phyloP scores from a whole-genome alignment of 441 rosid genomes.

The Euphorbia schlechtendalii region DNA sequence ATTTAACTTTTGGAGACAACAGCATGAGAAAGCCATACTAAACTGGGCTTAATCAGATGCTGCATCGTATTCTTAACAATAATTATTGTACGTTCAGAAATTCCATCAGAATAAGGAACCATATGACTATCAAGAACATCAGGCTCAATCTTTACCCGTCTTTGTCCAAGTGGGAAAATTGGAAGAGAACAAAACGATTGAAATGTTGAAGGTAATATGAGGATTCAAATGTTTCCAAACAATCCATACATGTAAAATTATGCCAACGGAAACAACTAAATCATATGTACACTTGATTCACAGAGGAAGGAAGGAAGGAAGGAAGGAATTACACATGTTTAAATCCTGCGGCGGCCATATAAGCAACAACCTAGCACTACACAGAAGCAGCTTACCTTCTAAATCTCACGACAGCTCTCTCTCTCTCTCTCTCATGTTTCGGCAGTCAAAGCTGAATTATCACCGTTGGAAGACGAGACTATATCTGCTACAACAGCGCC shows the following conservation, averaged over 20 bases:
- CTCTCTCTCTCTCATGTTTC: conserved; percentile 7
- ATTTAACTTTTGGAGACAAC: no score
- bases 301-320: neutral
- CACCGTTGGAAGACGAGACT: conserved; percentile 23
- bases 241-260: neutral
- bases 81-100: no score
- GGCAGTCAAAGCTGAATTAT: conserved; percentile 20
- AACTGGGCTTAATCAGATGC: no score
- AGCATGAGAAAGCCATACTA: no score
- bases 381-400: neutral
- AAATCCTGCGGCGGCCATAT: neutral
- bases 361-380: neutral
- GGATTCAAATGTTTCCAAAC: neutral
- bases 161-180: no score
- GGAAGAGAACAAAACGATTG: no score
- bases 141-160: no score
- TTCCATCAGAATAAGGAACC: no score
- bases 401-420: no score
- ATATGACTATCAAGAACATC: no score
- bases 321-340: conserved; percentile 5
- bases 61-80: no score
- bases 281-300: conserved; percentile 18
- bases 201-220: no score
- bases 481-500: conserved; percentile 9
- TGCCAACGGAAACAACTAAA: neutral